Conservation (phyloP, 352 stramenopile genomes). For the Pythium monospermum region DNA sequence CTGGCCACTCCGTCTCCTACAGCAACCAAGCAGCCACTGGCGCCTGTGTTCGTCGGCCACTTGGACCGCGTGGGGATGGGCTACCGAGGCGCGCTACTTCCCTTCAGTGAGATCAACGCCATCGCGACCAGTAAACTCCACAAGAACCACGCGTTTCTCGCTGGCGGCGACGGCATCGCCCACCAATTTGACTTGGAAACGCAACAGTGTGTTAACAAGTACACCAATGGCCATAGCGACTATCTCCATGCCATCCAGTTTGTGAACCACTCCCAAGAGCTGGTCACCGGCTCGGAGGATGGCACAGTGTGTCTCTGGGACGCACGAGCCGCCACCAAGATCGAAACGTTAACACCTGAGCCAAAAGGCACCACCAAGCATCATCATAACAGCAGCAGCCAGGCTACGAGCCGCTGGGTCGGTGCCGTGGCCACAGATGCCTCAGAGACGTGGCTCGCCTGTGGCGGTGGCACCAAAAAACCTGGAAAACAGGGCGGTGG, state of each 20-base stretch:
- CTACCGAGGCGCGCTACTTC: slow-evolving; percentile 50
- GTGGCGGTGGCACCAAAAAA: slow-evolving; percentile 46
- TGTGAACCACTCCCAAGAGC: slow-evolving; percentile 61
- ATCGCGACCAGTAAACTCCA: slow-evolving; percentile 29
- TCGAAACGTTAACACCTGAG: slow-evolving; percentile 53
- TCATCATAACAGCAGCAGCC: no score
- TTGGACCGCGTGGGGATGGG: slow-evolving; percentile 51
- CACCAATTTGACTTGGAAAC: slow-evolving; percentile 57
- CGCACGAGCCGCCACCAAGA: slow-evolving; percentile 37
- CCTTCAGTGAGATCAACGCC: slow-evolving; percentile 65
- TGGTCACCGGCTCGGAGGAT: slow-evolving; percentile 68
- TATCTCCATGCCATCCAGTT: slow-evolving; percentile 65
- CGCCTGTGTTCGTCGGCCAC: slow-evolving; percentile 42
- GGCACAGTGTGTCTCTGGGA: slow-evolving; percentile 75
- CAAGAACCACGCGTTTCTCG: slow-evolving; percentile 41
- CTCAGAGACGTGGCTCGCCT: slow-evolving; percentile 69
- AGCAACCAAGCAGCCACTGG: slow-evolving; percentile 20
- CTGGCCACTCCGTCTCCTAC: slow-evolving; percentile 23
- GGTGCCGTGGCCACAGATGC: slow-evolving; percentile 56
- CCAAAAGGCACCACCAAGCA: slow-evolving; percentile 13
- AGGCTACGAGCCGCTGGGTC: slow-evolving; percentile 35
- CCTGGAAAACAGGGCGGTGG: slow-evolving; percentile 15
- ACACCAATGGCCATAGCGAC: slow-evolving; percentile 40
- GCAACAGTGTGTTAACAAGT: slow-evolving; percentile 51
- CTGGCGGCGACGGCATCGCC: slow-evolving; percentile 50